phyloP scores from a whole-genome alignment of 306 rosid genomes.

The Begonia fuchsioides region DNA sequence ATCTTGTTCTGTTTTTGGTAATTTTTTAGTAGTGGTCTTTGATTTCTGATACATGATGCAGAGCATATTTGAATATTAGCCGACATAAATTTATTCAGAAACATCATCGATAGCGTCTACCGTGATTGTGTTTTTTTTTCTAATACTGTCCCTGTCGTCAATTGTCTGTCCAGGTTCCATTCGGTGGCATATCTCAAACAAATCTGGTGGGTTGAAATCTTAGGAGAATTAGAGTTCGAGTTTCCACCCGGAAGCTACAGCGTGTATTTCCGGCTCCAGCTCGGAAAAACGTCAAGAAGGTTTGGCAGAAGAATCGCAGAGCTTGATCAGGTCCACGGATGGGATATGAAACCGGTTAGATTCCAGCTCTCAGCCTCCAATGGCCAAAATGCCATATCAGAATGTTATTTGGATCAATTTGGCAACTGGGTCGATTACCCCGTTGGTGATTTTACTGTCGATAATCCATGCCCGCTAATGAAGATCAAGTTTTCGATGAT shows the following conservation, averaged over 20 bases:
- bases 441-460: slow-evolving; percentile 48
- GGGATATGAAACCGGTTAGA: slow-evolving; percentile 67
- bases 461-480: slow-evolving; percentile 14
- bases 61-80: not conserved
- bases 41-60: not conserved
- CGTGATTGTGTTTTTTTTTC: not conserved
- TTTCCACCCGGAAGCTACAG: slow-evolving; percentile 50
- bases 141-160: not conserved
- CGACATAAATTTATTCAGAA: not conserved
- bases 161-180: slow-evolving; percentile 31
- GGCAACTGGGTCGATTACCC: slow-evolving; percentile 52
- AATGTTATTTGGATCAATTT: slow-evolving; percentile 24
- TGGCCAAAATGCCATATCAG: slow-evolving; percentile 38
- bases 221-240: slow-evolving; percentile 66
- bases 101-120: too few relatives aligned
- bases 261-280: slow-evolving; percentile 50
- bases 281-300: slow-evolving; percentile 40
- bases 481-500: slow-evolving; percentile 55
- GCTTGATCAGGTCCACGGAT: slow-evolving; percentile 63
- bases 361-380: slow-evolving; percentile 51
- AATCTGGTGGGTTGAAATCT: slow-evolving; percentile 84
- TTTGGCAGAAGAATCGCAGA: slow-evolving; percentile 41
- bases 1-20: too few relatives aligned
- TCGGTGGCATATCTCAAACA: slow-evolving; percentile 69
- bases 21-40: not conserved